phyloP scores from a whole-genome alignment of 73 alveolate genomes.

The Tetrahymena malaccensis region DNA sequence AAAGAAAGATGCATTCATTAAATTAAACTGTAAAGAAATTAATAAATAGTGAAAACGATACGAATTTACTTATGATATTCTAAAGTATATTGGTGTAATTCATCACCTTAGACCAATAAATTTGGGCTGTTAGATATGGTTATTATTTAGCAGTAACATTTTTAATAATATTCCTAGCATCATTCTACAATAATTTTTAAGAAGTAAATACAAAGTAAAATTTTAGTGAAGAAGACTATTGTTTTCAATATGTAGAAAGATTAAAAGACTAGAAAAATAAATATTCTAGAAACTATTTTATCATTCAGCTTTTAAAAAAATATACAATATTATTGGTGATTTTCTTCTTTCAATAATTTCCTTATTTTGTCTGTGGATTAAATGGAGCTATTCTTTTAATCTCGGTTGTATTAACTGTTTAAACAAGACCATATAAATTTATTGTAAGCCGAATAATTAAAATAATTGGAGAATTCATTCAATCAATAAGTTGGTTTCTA shows the following conservation, averaged over 20 bases:
- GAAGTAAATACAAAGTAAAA: neutral
- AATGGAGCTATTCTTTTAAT: neutral
- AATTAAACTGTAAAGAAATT: too few species aligned
- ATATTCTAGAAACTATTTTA: neutral
- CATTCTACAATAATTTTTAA: neutral
- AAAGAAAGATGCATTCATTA: too few species aligned
- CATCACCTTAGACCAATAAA: neutral
- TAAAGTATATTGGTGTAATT: neutral
- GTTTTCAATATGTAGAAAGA: neutral
- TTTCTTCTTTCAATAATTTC: neutral
- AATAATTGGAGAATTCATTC: neutral
- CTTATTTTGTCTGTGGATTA: neutral
- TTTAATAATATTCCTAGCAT: neutral
- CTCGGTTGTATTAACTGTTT: neutral
- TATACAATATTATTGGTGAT: neutral
- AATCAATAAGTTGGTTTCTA: neutral
- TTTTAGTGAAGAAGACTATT: neutral
- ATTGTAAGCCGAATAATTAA: neutral
- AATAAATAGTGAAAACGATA: neutral
- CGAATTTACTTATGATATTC: neutral
- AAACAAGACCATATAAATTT: neutral
- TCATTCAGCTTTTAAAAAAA: neutral
- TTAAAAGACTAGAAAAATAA: neutral
- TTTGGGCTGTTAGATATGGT: neutral
- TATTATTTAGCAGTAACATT: neutral